Evolutionary conservation across 345 rosid species (phyloP).

Genomic region (Populus simonii): DNA sequence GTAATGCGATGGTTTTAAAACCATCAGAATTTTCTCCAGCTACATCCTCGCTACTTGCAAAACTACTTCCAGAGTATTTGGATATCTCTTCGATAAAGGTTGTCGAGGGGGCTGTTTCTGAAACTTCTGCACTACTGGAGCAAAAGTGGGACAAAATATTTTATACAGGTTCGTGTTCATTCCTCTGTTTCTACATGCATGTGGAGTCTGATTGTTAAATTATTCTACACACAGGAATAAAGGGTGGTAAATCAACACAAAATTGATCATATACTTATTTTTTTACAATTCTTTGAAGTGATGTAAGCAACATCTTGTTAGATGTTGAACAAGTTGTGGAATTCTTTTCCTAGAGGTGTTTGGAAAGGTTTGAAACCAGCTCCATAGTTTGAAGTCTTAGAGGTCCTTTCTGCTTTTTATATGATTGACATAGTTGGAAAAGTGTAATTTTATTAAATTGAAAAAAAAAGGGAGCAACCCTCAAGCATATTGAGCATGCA

Average conservation of each 20-base stretch:
- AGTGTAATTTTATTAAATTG: not conserved
- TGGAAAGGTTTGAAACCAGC: not conserved
- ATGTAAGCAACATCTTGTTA: not conserved
- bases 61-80: constrained; percentile 57
- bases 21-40: constrained; percentile 95
- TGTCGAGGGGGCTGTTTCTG: constrained; percentile 77
- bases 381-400: not conserved
- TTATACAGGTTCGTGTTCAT: constrained; percentile 69
- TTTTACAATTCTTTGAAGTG: not conserved
- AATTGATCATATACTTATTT: not conserved
- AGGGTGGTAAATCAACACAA: not conserved
- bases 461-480: not conserved
- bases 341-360: not conserved
- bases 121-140: constrained; percentile 72
- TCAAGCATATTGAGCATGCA: not conserved
- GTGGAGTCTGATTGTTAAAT: not conserved
- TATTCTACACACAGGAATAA: not conserved
- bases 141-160: constrained; percentile 98
- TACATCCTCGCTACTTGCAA: constrained; percentile 61
- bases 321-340: not conserved
- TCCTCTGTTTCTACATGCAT: constrained; percentile 1
- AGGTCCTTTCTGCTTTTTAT: not conserved
- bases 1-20: constrained; percentile 81
- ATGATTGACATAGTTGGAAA: not conserved
- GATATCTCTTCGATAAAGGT: constrained; percentile 68